Base-by-base conservation (phyloP, 2,329 filamentous ascomycete species). In the Diaporthe sp. region DNA sequence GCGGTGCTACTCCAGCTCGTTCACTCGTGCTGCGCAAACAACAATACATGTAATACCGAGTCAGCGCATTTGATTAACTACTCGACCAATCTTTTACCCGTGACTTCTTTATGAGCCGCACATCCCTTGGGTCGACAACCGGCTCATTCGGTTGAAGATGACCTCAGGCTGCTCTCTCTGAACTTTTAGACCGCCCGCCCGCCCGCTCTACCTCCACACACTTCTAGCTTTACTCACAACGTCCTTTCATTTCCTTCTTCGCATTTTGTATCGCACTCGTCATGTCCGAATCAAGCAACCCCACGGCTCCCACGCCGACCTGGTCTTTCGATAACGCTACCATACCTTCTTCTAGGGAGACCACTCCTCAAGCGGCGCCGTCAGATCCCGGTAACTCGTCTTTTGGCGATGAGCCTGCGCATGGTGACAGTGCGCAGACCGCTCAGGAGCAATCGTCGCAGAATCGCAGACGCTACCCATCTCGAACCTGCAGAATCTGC, bases 401-500 rank as follows among this genome's bases (percentile, higher is more conserved):
- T 19, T 69, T 28, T 12, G 35, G 45, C 17, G 45, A 60, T 35
- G 71, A 71, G 55, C n/a, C 61, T 25, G 57, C 74, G 71, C 45
- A 74, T 58, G 54, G 25, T 67, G 19, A 45, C 57, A 58, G 38
- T 73, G 13, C 58, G 73, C 28, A 73, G 72, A 3, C 71, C 79
- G 35, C 74, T 38, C 72, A 78, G 74, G 77, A 77, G 64, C 75
- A 77, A 73, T 72, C 76, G 30, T 80, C 75, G 54, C 79, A 76
- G 57, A 79, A 79, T 58, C 77, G 79, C 71, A 82, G 81, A 67
- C 89, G 90, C 76, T 96, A 94, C 82, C 89, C 90, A 50, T 89
- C 93, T 35, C 89, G 95, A 77, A 93, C 91, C 76, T 98, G 96
- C 84, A 93, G 96, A 74, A 98, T 98, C 77, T 98, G 96, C 82